A percentile compares a stretch with the other conserved stretches of the same genome.
These are phyloP conservation scores for Tilletia setariae DNA, from an alignment of 1,284 basidiomycete genomes.

Conservation along the genomic window DNA sequence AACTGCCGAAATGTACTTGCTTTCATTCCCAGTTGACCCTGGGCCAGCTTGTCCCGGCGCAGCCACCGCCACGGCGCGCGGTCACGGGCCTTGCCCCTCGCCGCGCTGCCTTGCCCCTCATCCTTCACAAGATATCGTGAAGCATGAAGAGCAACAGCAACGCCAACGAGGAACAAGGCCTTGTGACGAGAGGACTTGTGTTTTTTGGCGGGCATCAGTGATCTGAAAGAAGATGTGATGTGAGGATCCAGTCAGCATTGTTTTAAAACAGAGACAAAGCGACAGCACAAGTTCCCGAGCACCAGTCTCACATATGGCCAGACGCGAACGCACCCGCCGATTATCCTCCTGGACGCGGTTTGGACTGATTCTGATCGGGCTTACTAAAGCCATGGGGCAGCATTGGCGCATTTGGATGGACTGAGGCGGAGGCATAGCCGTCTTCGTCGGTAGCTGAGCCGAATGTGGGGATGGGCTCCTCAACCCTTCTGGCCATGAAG, in stretches of 20 bases:
- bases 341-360: too few species aligned
- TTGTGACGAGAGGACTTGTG: not conserved
- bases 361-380: too few species aligned
- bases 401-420: not conserved
- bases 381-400: not conserved
- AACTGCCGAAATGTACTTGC: not conserved
- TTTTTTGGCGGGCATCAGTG: not conserved
- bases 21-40: not conserved
- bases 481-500: not conserved
- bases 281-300: too few species aligned
- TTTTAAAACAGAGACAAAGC: too few species aligned
- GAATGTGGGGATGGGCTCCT: not conserved
- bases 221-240: too few species aligned
- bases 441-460: not conserved
- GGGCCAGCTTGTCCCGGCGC: not conserved
- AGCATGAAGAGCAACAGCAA: not conserved
- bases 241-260: too few species aligned
- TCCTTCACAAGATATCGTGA: not conserved
- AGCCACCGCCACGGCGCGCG: not conserved
- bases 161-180: not conserved
- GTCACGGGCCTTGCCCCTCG: not conserved
- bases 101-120: not conserved
- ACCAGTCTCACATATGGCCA: too few species aligned
- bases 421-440: not conserved
- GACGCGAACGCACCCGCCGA: too few species aligned